phyloP scores from a whole-genome alignment of 495 filamentous ascomycete genomes.

The Parmelia sp. region DNA sequence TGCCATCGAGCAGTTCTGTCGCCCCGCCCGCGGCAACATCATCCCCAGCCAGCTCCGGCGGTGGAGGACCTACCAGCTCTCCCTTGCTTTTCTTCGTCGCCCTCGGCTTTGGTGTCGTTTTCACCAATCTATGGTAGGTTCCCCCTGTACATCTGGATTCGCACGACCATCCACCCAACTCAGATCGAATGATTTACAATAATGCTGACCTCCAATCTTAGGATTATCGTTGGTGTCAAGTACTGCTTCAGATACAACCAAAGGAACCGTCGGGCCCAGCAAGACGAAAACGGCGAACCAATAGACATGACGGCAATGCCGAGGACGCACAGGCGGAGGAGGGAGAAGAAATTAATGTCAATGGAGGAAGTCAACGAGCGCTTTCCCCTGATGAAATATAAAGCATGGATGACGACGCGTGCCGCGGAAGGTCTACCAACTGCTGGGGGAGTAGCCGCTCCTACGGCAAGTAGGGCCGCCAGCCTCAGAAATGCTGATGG shows the following conservation, averaged over 20 bases:
- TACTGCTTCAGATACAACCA: constrained; percentile 99
- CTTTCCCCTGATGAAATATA: constrained; percentile 94
- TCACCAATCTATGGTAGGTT: constrained; percentile 94
- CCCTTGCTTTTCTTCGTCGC: constrained; percentile 96
- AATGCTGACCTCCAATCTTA: constrained; percentile 32
- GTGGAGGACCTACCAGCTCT: constrained; percentile 65
- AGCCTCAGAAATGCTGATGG: constrained; percentile 60
- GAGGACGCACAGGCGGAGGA: constrained; percentile 66
- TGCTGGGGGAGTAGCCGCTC: constrained; percentile 74
- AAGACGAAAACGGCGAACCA: constrained; percentile 79
- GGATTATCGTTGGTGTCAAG: constrained; percentile 99
- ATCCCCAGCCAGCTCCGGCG: constrained; percentile 13
- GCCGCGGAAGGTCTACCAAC: constrained; percentile 78
- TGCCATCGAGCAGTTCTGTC: neutral
- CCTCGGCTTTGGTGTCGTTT: constrained; percentile 95
- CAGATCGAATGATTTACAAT: neutral
- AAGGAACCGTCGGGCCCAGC: constrained; percentile 71
- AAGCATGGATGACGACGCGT: constrained; percentile 80
- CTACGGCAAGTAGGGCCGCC: constrained; percentile 55
- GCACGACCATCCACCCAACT: neutral
- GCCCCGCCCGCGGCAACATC: constrained; percentile 7
- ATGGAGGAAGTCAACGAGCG: constrained; percentile 98
- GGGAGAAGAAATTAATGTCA: constrained; percentile 96
- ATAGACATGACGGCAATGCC: constrained; percentile 74
- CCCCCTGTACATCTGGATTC: neutral